Evolutionary conservation across 2,329 filamentous ascomycete genomes (phyloP).

Genomic region (Penicillium corylophilum): DNA sequence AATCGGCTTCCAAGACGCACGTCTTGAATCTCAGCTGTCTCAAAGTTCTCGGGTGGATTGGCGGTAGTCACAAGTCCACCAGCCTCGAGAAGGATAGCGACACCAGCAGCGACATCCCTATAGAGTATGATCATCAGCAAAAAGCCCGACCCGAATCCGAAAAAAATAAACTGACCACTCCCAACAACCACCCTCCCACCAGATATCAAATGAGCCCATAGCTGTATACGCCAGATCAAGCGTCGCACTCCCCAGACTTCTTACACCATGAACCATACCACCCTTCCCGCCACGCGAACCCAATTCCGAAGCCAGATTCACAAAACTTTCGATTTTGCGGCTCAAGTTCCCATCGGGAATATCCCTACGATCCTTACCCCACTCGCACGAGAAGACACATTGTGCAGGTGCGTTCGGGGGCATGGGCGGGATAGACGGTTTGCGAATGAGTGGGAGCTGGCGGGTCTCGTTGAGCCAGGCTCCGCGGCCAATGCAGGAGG

Average conservation of each 20-base stretch:
- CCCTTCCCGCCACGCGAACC: conserved; percentile 64
- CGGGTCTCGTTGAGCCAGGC: conserved; percentile 68
- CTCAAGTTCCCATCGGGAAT: conserved; percentile 65
- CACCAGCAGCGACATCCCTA: conserved; percentile 71
- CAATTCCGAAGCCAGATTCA: conserved; percentile 70
- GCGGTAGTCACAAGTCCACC: conserved; percentile 72
- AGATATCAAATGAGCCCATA: conserved; percentile 74
- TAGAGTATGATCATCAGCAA: conserved; percentile 5
- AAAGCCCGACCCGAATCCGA: neutral
- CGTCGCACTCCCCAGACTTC: conserved; percentile 71
- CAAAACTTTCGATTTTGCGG: conserved; percentile 70
- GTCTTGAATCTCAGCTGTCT: conserved; percentile 58
- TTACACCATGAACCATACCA: conserved; percentile 75
- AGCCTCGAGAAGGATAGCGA: conserved; percentile 70
- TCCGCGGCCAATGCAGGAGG: conserved; percentile 63
- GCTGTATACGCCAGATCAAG: conserved; percentile 73
- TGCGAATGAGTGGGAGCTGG: conserved; percentile 61
- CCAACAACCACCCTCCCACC: conserved; percentile 82
- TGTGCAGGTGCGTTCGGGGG: conserved; percentile 64
- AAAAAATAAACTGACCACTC: conserved; percentile 59
- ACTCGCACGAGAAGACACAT: conserved; percentile 73
- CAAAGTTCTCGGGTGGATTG: conserved; percentile 63
- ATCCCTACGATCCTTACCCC: conserved; percentile 75
- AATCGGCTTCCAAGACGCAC: conserved; percentile 65
- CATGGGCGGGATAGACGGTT: conserved; percentile 61